Evolutionary conservation across 805 yeast species (phyloP), one percentile per base, ranked within the genome.

Genomic region (Pachysolen tannophilus): DNA sequence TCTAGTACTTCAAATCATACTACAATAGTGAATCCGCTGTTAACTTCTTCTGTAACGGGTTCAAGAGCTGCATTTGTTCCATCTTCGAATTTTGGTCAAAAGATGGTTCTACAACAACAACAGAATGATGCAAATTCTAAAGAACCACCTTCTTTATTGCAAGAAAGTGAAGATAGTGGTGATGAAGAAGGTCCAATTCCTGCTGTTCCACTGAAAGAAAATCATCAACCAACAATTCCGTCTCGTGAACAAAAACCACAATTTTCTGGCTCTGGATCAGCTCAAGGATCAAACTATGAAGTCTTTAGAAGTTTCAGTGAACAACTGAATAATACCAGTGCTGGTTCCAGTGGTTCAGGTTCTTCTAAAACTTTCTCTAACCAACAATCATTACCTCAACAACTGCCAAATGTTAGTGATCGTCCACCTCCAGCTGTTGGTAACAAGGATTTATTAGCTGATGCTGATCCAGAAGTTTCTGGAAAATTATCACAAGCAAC

Each of bases 51-150:
- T 8, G 47, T 58, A 20, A 45, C 59, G 18, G 56, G 58, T 27
- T 43, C 56, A 6, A 60, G 58, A 40, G 58, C 52, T 10, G 42
- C 60, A 29, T 90, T 88, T 59, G 81, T 74, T 35, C 97, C 97
- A 24, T 69, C 87, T 13, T 86, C 96, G 0, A 60, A 71, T 8
- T 90, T 88, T 64, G 97, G 97, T 21, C 95, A 82, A 58, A 69
- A 70, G 24, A 66, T 88, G 35, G 58, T 32, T 26, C 29, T 21
- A 27, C 35, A 34, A 26, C 49, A 68, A 35, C 48, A 53, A 6
- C 54, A 57, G 29, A 55, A 51, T 26, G 42, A 40, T 8, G 43
- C 40, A 3, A 49, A 41, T 21, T 56, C 50, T 24, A 39, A 39
- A 8, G 44, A 42, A 17, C 44, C 50, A 11, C 50, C 49, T 3